Base-by-base conservation (phyloP, 148 eudicot species). In the Rhododendron molle region DNA sequence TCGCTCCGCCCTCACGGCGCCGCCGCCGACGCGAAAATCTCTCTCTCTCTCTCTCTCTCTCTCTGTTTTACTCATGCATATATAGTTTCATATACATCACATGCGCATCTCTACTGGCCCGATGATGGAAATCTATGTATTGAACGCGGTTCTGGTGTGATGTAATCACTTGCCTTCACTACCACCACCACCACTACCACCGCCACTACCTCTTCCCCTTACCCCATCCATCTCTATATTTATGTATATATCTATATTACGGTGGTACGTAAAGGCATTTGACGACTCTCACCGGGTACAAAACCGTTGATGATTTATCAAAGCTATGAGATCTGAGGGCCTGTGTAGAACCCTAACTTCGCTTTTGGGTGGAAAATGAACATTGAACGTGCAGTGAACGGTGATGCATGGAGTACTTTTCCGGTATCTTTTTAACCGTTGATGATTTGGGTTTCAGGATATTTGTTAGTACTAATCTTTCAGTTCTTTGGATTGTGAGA, bases 291-390 rank as follows among this genome's bases (percentile, higher is more conserved):
- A 49, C 38, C 49, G 4, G 82, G 2, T 49, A 2, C 49, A 46
- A 78, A 79, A 80, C 44, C 43, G 83, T 52, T 52, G 44, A 80
- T 80, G 83, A 80, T 79, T 80, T 80, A 14, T 52, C 6, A 18
- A 50, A 80, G 83, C 83, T 80, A 80, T 80, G 83, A 80, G 83
- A 54, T 80, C 83, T 80, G 83, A 80, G 82, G 82, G 82, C 82
- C 12, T 6, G 2, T 67, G 30, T 67, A 7, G 26, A n/a, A 40
- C 43, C 10, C 15, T 21, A 23, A 20, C 6, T 58, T 58, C 0
- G 65, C 1, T 58, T 50, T 50, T 50, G 43, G 56, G 4, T 14
- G 56, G 56, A 46, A 1, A 16, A 4, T 76, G 23, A 44, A 23
- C n/a, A 23, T 46, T 40, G 43, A 40, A 40, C 43, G 7, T 40